phyloP scores from a whole-genome alignment of 2,329 filamentous ascomycete genomes.

The Ophiostoma quercus region DNA sequence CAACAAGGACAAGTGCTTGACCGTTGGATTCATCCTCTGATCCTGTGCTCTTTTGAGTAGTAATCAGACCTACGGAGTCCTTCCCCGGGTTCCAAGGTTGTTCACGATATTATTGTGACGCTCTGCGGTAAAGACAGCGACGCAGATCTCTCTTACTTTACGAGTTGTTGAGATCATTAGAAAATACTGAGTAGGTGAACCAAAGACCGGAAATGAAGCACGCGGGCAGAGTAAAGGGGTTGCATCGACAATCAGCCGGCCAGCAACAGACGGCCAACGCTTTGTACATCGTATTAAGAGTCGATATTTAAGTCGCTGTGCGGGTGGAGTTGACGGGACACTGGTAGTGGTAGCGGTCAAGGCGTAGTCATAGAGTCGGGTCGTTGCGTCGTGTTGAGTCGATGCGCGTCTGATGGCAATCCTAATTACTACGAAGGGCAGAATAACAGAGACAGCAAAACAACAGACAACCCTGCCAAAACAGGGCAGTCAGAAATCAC shows the following conservation, averaged over 20 bases:
- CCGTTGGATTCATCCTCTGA: background rate
- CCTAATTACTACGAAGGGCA: no score
- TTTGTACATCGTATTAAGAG: no score
- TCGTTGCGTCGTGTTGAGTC: no score
- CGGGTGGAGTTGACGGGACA: no score
- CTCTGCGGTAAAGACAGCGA: background rate
- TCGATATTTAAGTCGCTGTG: no score
- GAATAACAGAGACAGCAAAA: no score
- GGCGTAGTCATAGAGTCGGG: background rate
- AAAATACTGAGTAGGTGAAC: no score
- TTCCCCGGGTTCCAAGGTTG: background rate
- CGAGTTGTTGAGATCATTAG: no score
- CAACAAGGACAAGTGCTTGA: background rate
- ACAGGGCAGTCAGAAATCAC: background rate
- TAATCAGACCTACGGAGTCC: background rate
- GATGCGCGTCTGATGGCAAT: no score
- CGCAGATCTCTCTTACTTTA: background rate
- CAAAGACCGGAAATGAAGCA: background rate
- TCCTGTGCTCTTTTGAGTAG: no score
- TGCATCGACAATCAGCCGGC: background rate
- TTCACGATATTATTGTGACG: background rate
- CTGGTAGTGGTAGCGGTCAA: no score
- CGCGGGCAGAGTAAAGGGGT: background rate
- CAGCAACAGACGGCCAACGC: background rate
- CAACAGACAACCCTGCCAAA: background rate